phyloP scores from a whole-genome alignment of 768 basidiomycete species.

The Sarcomyxa edulis region DNA sequence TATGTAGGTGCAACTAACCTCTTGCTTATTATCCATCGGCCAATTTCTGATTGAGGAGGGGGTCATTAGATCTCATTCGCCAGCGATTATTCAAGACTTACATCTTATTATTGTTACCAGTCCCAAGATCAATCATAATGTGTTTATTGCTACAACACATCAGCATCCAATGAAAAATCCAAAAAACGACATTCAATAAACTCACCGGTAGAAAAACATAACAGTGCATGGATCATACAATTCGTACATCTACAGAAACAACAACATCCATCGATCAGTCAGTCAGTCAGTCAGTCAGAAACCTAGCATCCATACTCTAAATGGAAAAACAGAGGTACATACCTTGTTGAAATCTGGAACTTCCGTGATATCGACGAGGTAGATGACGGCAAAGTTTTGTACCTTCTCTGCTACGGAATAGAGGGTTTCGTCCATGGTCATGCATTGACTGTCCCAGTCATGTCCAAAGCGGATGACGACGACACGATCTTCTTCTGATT shows the following conservation, averaged over 20 bases:
- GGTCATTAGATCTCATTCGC: constrained; percentile 7
- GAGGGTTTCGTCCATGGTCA: constrained; percentile 98
- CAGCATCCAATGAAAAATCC: constrained; percentile 1
- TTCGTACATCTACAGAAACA: constrained; percentile 98
- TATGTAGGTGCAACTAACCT: constrained; percentile 59
- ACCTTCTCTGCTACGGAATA: constrained; percentile 92
- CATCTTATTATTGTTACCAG: constrained; percentile 99
- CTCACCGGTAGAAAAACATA: constrained; percentile 97
- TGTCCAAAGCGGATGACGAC: constrained; percentile 95
- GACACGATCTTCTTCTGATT: constrained; percentile 94
- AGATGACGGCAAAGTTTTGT: constrained; percentile 98
- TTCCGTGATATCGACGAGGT: constrained; percentile 90
- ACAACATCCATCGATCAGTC: constrained; percentile 1
- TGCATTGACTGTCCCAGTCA: constrained; percentile 91
- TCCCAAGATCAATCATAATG: constrained; percentile 99
- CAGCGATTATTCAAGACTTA: constrained; percentile 31
- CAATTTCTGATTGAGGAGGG: constrained; percentile 65
- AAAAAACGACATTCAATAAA: not conserved
- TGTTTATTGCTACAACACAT: constrained; percentile 76
- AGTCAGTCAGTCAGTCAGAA: constrained; percentile 1
- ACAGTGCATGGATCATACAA: constrained; percentile 96
- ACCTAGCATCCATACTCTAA: not conserved
- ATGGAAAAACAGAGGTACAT: constrained; percentile 11
- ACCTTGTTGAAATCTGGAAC: constrained; percentile 99
- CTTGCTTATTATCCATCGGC: constrained; percentile 99